Base-by-base conservation (phyloP, 805 yeast species). In the Starmerella cellae region DNA sequence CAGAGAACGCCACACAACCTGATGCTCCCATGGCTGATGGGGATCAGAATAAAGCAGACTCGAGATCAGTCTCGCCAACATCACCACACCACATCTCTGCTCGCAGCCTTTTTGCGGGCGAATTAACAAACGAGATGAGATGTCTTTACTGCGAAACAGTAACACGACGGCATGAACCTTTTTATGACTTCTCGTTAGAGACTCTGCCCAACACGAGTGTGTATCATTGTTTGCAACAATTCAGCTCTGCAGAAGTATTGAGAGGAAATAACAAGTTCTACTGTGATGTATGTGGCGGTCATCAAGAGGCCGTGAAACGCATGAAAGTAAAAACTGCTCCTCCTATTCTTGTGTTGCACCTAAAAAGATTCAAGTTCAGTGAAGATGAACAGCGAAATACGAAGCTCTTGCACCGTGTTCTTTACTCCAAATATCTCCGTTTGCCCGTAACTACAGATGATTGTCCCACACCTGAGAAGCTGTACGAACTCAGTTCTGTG, bases 241-340 rank as follows among this genome's bases (percentile, higher is more conserved):
- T 85, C 55, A 78, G 87, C 6, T 82, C 81, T 42, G 77, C 78
- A 57, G 98, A 91, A 59, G 75, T 84, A 65, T 68, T 91, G 42
- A 77, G 78, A 34, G 94, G 82, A 38, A 75, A 81, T 33, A 88
- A 91, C 62, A 91, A 91, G 64, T 91, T 88, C 58, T 81, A 82
- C 58, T 91, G 98, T 63, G 94, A 88, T 58, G 71, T 72, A 17
- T 91, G 98, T 56, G 78, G 80, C 47, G 82, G 93, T 0, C 69
- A 87, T 38, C 96, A 91, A 61, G 96, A 88, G 55, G 97, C 97
- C 3, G 83, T 84, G 48, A 84, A 88, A 60, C 73, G 88, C 6
- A 85, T 87, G 63, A 82, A 81, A 45, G 64, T 91, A 37, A 80
- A 78, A 51, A 69, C 71, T 49, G 63, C 85, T 14, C 97, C 98